Evolutionary conservation across 1,139 yeast genomes (phyloP).

Genomic region (Yamadazyma mexicana): DNA sequence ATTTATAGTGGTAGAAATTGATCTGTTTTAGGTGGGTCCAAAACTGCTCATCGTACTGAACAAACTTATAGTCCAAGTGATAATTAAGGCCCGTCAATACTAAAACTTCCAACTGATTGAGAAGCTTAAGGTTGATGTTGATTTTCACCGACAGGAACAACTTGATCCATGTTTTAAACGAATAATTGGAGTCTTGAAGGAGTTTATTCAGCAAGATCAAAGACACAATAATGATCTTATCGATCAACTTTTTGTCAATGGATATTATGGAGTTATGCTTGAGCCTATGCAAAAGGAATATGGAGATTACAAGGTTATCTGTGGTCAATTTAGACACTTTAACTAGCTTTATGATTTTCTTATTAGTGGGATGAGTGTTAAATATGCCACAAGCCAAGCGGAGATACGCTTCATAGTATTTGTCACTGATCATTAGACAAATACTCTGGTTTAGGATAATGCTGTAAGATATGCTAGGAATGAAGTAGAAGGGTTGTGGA

Average conservation of each 20-base stretch:
- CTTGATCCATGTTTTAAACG: slow-evolving; percentile 51
- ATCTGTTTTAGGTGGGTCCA: slow-evolving; percentile 19
- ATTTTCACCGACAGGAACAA: slow-evolving; percentile 14
- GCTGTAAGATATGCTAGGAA: too few species aligned
- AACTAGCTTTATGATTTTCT: slow-evolving; percentile 12
- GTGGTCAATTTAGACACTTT: slow-evolving; percentile 27
- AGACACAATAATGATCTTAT: slow-evolving; percentile 32
- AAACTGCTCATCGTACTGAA: slow-evolving; percentile 23
- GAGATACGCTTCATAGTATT: slow-evolving; percentile 7
- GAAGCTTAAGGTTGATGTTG: slow-evolving; percentile 13
- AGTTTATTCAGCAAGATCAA: slow-evolving; percentile 49
- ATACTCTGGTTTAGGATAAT: too few species aligned
- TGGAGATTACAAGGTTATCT: slow-evolving; percentile 31
- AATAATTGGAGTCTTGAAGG: slow-evolving; percentile 52
- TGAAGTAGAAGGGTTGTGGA: too few species aligned
- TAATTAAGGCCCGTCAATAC: slow-evolving; percentile 31
- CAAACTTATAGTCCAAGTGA: slow-evolving; percentile 25
- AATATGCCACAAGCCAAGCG: slow-evolving; percentile 6
- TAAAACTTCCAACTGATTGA: slow-evolving; percentile 30
- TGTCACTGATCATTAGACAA: slow-evolving; percentile 4
- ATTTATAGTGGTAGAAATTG: not conserved
- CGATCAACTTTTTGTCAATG: slow-evolving; percentile 17
- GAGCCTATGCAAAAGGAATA: slow-evolving; percentile 33
- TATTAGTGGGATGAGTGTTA: slow-evolving; percentile 6
- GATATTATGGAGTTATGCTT: slow-evolving; percentile 18